phyloP scores from a whole-genome alignment of 176 grass and related monocot species.

The Phoenix roebelenii region DNA sequence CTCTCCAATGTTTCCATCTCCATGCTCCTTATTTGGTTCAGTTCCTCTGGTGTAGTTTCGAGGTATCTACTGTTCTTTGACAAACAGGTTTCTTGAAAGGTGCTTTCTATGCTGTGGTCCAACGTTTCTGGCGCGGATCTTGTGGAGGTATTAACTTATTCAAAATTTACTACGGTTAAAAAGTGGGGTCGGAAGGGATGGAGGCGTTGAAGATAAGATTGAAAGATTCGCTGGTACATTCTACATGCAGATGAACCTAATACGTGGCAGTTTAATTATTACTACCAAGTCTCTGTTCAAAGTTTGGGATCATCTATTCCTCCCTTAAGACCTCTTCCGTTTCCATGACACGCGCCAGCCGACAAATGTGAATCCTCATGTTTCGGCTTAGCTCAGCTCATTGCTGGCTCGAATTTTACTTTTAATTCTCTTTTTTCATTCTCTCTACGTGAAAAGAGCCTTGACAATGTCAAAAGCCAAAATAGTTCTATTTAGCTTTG shows the following conservation, averaged over 20 bases:
- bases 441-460: too few species aligned
- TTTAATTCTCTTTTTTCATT: too few species aligned
- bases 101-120: not conserved
- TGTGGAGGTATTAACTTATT: not conserved
- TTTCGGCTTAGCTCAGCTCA: too few species aligned
- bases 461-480: too few species aligned
- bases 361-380: too few species aligned
- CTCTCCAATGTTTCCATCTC: not conserved
- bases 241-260: constrained; percentile 9
- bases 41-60: not conserved
- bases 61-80: not conserved
- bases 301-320: not conserved
- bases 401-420: too few species aligned
- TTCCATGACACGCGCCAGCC: too few species aligned
- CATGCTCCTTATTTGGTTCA: not conserved
- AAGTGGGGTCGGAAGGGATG: not conserved
- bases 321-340: too few species aligned
- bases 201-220: not conserved
- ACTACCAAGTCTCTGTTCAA: not conserved
- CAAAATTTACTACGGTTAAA: too few species aligned
- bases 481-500: too few species aligned
- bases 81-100: not conserved
- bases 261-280: not conserved
- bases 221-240: not conserved
- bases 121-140: not conserved